Conservation (phyloP, 164 flowering plant genomes). For the Sedum album region DNA sequence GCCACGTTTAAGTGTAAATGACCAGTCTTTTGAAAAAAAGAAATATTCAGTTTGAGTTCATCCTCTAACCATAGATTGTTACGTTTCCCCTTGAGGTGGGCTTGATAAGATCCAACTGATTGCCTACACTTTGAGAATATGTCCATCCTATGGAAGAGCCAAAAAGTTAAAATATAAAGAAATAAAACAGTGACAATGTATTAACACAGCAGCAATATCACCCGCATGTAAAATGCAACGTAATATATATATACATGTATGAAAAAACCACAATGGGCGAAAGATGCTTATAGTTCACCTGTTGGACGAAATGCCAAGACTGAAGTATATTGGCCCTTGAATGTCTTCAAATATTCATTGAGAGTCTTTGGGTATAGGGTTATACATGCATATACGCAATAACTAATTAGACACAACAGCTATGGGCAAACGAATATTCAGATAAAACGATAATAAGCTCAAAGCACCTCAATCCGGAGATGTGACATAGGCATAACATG, state of each 20-base stretch:
- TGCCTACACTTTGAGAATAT: conserved; percentile 43
- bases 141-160: conserved; percentile 51
- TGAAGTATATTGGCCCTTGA: conserved; percentile 26
- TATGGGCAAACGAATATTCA: background rate
- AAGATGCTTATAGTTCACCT: conserved; percentile 24
- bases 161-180: background rate
- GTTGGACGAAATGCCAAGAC: conserved; percentile 78
- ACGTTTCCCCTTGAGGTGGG: conserved; percentile 46
- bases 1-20: no score
- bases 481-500: conserved; percentile 65
- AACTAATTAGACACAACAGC: background rate
- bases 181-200: background rate
- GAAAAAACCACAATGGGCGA: background rate
- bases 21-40: no score
- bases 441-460: conserved; percentile 3
- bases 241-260: no score
- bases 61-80: conserved; percentile 48
- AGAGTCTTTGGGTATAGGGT: conserved; percentile 25
- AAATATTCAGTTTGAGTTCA: background rate
- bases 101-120: conserved; percentile 45
- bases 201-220: background rate
- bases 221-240: background rate
- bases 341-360: conserved; percentile 37
- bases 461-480: conserved; percentile 38
- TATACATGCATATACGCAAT: background rate